Base-by-base conservation (phyloP, 306 rosid species). In the Coriaria nepalensis region DNA sequence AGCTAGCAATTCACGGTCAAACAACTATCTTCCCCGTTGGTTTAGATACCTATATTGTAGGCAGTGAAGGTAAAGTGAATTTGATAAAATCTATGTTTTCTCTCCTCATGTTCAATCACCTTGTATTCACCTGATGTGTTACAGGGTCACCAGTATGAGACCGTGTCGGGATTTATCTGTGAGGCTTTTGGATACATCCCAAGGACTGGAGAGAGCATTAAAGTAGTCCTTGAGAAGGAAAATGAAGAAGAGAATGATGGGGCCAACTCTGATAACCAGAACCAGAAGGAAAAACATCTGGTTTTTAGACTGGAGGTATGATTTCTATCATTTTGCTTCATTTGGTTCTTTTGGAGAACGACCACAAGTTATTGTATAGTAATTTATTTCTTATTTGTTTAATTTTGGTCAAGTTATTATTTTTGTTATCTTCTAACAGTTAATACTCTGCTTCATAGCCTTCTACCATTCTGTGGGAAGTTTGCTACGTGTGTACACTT, bases 71-170 rank as follows among this genome's bases (percentile, higher is more conserved):
- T 20, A 20, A 20, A 20, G 29, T 20, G 29, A 20, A 20, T 20
- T 1, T 20, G 29, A 20, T 20, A 20, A 20, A 20, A 20, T 20
- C 29, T 20, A 20, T 20, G 29, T 20, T 20, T 55, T 9, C 37
- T 43, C 40, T 13, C 13, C 34, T 20, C 29, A 20, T 20, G 29
- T 20, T 20, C 29, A 20, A 20, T 20, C 29, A 20, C 29, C 29
- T 52, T 50, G 34, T 20, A 20, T 20, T 20, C 29, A 3, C 29
- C 29, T 20, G 29, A 1, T 20, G 29, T 1, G 29, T 60, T 53
- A 50, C 78, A 92, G 98, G 98, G 94, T 69, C 85, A 79, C 61
- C 98, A 86, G 72, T 92, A 92, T 48, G 98, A 92, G 75, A 92
- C 98, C 2, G 98, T 92, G 35, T 92, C 98, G 0, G 98, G 98